Conservation (phyloP, 2,329 filamentous ascomycete genomes). For the Leptographium galeiforme region DNA sequence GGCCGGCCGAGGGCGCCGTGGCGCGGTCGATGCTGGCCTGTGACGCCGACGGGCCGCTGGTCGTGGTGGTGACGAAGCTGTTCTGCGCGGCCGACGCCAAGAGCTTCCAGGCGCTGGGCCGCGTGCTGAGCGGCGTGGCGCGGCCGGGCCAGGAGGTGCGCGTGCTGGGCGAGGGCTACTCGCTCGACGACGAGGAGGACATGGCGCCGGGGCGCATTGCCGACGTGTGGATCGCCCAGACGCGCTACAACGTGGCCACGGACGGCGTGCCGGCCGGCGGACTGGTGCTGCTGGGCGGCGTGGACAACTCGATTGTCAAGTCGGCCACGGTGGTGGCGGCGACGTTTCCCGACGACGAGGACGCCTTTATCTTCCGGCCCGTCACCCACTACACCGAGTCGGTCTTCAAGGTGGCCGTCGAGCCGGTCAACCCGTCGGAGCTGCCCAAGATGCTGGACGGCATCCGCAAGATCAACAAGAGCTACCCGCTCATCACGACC, state of each 20-base stretch:
- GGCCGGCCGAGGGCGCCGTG: slow-evolving; percentile 69
- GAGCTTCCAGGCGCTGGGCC: slow-evolving; percentile 76
- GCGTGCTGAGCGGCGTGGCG: slow-evolving; percentile 85
- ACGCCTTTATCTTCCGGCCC: slow-evolving; percentile 89
- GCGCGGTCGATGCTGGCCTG: slow-evolving; percentile 70
- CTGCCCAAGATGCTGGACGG: slow-evolving; percentile 98
- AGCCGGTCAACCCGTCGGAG: slow-evolving; percentile 96
- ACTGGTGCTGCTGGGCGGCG: slow-evolving; percentile 78
- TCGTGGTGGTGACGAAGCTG: slow-evolving; percentile 87
- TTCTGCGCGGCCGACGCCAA: slow-evolving; percentile 87
- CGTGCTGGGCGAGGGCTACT: slow-evolving; percentile 90
- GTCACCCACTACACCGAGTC: slow-evolving; percentile 93
- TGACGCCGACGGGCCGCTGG: slow-evolving; percentile 76
- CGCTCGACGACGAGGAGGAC: slow-evolving; percentile 93
- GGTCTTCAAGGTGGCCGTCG: slow-evolving; percentile 93
- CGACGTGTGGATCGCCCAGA: slow-evolving; percentile 82
- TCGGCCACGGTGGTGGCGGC: slow-evolving; percentile 79
- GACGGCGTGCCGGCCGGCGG: slow-evolving; percentile 90
- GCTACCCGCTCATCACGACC: slow-evolving; percentile 86
- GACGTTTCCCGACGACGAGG: slow-evolving; percentile 72
- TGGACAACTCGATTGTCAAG: slow-evolving; percentile 98
- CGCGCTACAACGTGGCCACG: slow-evolving; percentile 81
- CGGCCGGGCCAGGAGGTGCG: slow-evolving; percentile 71
- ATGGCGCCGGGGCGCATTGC: slow-evolving; percentile 79
- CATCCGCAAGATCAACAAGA: slow-evolving; percentile 92